Evolutionary conservation across 306 rosid species (phyloP).

Genomic region (Cucurbita maxima): DNA sequence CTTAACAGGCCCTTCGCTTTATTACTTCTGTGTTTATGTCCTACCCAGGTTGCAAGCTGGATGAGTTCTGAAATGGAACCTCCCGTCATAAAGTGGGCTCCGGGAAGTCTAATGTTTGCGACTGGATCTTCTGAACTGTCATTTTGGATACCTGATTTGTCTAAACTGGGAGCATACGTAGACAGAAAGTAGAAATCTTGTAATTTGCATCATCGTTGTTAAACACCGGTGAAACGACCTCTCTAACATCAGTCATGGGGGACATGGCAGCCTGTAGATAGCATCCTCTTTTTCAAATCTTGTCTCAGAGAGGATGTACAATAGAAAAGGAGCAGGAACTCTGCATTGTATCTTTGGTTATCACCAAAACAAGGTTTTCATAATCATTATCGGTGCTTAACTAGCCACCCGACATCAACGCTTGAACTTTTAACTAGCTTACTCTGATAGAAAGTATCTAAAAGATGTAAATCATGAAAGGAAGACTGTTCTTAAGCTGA

Average conservation of each 20-base stretch:
- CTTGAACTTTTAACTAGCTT: neutral
- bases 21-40: neutral
- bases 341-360: neutral
- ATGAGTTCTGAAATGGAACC: slow-evolving; percentile 84
- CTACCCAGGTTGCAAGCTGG: slow-evolving; percentile 75
- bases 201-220: neutral
- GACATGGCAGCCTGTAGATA: neutral
- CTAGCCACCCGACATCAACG: neutral
- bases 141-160: slow-evolving; percentile 89
- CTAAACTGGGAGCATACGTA: slow-evolving; percentile 72
- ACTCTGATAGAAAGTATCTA: neutral
- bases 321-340: neutral
- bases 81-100: slow-evolving; percentile 88
- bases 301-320: neutral
- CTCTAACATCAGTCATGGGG: neutral
- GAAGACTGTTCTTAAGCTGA: neutral
- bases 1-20: neutral
- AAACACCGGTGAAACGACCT: neutral
- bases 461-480: neutral
- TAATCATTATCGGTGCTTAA: neutral
- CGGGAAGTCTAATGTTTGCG: slow-evolving; percentile 81
- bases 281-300: neutral
- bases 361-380: neutral
- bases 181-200: slow-evolving; percentile 50
- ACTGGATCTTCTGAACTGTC: slow-evolving; percentile 87